Base-by-base conservation (phyloP, 2,329 filamentous ascomycete species). In the Zasmidium angulare region DNA sequence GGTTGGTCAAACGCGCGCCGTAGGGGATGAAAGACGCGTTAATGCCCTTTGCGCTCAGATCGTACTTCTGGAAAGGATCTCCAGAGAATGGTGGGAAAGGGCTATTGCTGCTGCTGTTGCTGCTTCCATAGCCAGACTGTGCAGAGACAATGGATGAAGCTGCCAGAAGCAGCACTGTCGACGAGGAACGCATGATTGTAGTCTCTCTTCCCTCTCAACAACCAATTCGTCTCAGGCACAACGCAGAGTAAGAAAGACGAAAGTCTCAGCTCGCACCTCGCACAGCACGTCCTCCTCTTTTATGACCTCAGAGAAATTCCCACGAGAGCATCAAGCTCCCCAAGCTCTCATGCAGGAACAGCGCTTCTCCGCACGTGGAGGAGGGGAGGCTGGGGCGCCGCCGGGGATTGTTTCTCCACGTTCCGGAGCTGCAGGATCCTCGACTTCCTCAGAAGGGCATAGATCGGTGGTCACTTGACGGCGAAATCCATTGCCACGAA, bases 11-110 rank as follows among this genome's bases (percentile, higher is more conserved):
- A 21, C 68, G 65, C 31, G 69, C 69, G 22, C 69, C 69, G 46
- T 71, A 71, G 20, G 68, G 68, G 31, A 71, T 71, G 61, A 71
- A 71, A 4, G 65, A 63, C 19, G 69, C 68, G 55, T 64, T 68
- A 61, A 71, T 71, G 60, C 69, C 69, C 2, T 66, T 53, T n/a
- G 68, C 68, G 36, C 55, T 64, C 29, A 71, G 46, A 21, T 59
- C 55, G 54, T 68, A 68, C 47, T 69, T 67, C 54, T 67, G 20
- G 60, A 71, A 71, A 9, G 66, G 63, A 50, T 70, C 57, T 46
- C 68, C 68, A 0, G 68, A 67, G 65, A 71, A 71, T 11, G 68
- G 62, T 17, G 68, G 66, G 60, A 65, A 65, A 10, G 63, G 56
- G 20, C 49, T 21, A 53, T 48, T 26, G 56, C 50, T 20, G 53